Percentiles rank a stretch among this genome's conserved stretches.
Evolutionary conservation across 768 basidiomycete genomes (phyloP).

Genomic region (Suillus subaureus): DNA sequence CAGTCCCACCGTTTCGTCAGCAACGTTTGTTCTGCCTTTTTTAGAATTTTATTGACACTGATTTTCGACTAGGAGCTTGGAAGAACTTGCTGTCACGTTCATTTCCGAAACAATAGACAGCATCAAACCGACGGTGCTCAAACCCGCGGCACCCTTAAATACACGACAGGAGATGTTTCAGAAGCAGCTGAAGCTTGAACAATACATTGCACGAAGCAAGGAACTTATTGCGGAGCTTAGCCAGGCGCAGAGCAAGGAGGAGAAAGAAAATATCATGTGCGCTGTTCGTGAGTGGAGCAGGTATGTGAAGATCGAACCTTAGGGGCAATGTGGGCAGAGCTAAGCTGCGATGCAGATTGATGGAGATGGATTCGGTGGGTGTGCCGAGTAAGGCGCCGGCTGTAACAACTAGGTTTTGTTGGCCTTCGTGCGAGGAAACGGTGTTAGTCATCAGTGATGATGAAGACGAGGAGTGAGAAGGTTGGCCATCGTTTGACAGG

Average conservation of each 20-base stretch:
- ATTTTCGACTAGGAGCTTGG: constrained; percentile 30
- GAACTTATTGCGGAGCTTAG: constrained; percentile 48
- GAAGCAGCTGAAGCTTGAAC: constrained; percentile 49
- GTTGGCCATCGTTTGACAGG: neutral
- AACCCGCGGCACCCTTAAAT: constrained; percentile 14
- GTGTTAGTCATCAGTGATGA: constrained; percentile 56
- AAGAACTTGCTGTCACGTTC: constrained; percentile 58
- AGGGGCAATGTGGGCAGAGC: neutral
- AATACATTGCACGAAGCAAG: constrained; percentile 57
- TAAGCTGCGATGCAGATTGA: constrained; percentile 12
- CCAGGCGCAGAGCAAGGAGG: constrained; percentile 50
- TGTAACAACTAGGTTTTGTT: constrained; percentile 24
- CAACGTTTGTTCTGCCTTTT: constrained; percentile 4
- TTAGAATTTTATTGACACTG: neutral
- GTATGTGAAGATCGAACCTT: constrained; percentile 41
- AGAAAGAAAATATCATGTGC: constrained; percentile 48
- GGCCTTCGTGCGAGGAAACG: constrained; percentile 46
- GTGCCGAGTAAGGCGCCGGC: neutral
- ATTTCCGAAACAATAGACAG: constrained; percentile 59
- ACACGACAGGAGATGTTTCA: constrained; percentile 42
- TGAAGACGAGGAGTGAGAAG: constrained; percentile 37
- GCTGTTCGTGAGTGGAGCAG: constrained; percentile 52
- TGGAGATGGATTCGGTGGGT: constrained; percentile 12
- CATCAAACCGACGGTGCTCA: constrained; percentile 30
- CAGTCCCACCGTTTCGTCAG: constrained; percentile 4